A percentile compares a stretch with the other conserved stretches of the same genome.
phyloP scores from a whole-genome alignment of 768 basidiomycete species.

The Auriscalpium vulgare region DNA sequence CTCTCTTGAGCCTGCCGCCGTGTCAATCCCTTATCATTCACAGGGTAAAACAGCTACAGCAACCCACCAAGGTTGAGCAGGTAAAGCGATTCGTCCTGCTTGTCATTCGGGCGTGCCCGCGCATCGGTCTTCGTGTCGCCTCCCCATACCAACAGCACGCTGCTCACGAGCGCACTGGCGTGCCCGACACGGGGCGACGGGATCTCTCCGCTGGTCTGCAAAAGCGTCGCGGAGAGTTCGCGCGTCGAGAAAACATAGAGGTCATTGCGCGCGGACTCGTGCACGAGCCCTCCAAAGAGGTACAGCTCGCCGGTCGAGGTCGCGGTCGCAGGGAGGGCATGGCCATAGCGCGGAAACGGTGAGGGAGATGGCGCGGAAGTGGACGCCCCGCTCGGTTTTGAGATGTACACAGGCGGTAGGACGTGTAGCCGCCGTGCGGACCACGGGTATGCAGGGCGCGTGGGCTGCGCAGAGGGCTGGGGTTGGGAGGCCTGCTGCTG shows the following conservation, averaged over 20 bases:
- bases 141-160: constrained; percentile 95
- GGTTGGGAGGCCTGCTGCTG: constrained; percentile 17
- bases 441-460: constrained; percentile 75
- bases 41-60: background rate
- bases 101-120: constrained; percentile 52
- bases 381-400: constrained; percentile 56
- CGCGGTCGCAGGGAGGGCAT: constrained; percentile 76
- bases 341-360: constrained; percentile 95
- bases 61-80: constrained; percentile 85
- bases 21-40: background rate
- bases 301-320: constrained; percentile 85
- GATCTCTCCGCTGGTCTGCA: constrained; percentile 84
- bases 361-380: constrained; percentile 68
- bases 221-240: constrained; percentile 68
- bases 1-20: constrained; percentile 70
- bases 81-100: constrained; percentile 90
- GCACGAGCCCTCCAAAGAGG: constrained; percentile 94
- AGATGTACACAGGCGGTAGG: constrained; percentile 55
- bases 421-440: constrained; percentile 65
- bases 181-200: constrained; percentile 94
- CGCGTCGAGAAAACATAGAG: constrained; percentile 83
- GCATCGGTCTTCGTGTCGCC: constrained; percentile 87
- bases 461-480: constrained; percentile 23
- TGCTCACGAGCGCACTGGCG: constrained; percentile 91
- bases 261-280: constrained; percentile 85